Conservation (phyloP, 176 grass and related monocot species). For the Rhynchospora breviuscula region DNA sequence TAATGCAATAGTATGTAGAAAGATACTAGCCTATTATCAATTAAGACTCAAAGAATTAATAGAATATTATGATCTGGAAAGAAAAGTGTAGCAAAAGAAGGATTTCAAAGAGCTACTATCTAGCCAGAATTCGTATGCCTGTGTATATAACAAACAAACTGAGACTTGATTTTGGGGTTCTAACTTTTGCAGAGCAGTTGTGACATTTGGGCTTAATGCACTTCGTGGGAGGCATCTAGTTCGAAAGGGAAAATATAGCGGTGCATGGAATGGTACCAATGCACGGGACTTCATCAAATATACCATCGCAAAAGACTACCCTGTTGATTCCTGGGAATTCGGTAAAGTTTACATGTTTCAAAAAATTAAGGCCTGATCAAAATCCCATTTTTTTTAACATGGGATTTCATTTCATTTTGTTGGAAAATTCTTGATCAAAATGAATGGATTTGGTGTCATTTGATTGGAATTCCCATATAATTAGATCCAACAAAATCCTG, state of each 20-base stretch:
- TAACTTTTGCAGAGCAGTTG: slow-evolving; percentile 52
- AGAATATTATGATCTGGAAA: background rate
- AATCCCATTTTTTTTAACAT: too few relatives aligned
- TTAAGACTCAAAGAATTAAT: background rate
- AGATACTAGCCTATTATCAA: background rate
- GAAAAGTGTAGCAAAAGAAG: background rate
- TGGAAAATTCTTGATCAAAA: too few relatives aligned
- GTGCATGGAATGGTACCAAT: slow-evolving; percentile 80
- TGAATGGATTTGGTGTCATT: too few relatives aligned
- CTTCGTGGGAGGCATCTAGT: slow-evolving; percentile 54
- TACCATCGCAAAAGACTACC: slow-evolving; percentile 55
- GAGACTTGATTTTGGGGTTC: background rate
- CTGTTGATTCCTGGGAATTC: slow-evolving; percentile 98
- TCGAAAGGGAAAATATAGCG: slow-evolving; percentile 45
- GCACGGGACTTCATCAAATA: slow-evolving; percentile 67
- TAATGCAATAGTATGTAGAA: background rate
- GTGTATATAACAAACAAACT: background rate
- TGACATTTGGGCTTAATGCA: slow-evolving; percentile 94
- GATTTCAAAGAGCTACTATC: background rate
- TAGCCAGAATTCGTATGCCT: background rate
- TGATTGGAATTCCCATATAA: too few relatives aligned
- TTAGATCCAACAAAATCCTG: too few relatives aligned
- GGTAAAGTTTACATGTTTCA: slow-evolving; percentile 41
- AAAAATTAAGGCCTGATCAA: too few relatives aligned
- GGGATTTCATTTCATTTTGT: too few relatives aligned